phyloP scores from a whole-genome alignment of 1,139 yeast genomes.

The Hansenula lynferdii region DNA sequence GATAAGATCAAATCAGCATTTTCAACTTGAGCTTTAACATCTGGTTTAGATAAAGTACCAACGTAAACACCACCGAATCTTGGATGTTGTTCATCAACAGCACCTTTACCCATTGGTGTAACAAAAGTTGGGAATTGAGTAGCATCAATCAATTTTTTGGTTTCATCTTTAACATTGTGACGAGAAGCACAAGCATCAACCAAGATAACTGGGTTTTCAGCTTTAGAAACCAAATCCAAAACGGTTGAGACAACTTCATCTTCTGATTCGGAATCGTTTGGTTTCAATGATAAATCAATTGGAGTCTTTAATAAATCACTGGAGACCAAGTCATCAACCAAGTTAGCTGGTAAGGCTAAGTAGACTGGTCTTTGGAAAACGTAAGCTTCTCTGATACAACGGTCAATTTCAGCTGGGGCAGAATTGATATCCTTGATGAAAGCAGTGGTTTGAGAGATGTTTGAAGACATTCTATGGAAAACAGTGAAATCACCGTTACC shows the following conservation, averaged over 20 bases:
- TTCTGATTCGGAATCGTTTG: constrained; percentile 69
- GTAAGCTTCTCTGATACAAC: constrained; percentile 69
- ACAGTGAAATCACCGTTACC: constrained; percentile 86
- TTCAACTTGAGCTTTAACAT: constrained; percentile 73
- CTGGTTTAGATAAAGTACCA: constrained; percentile 74
- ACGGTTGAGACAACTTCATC: constrained; percentile 62
- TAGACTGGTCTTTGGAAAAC: constrained; percentile 78
- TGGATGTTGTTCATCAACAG: constrained; percentile 67
- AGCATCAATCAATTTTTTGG: constrained; percentile 53
- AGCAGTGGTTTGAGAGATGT: constrained; percentile 63
- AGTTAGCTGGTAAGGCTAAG: constrained; percentile 77
- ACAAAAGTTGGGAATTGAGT: constrained; percentile 83
- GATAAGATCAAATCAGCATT: constrained; percentile 71
- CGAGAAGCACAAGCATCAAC: constrained; percentile 88
- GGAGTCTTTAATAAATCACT: constrained; percentile 54
- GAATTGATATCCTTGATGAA: constrained; percentile 54
- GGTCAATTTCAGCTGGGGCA: constrained; percentile 69
- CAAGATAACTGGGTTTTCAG: constrained; percentile 67
- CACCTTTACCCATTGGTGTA: constrained; percentile 90
- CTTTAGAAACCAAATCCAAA: constrained; percentile 44
- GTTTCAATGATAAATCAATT: constrained; percentile 54
- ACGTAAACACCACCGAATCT: constrained; percentile 86
- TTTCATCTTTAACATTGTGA: constrained; percentile 64
- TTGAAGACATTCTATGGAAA: constrained; percentile 68
- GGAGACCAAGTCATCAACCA: constrained; percentile 62